Base-by-base conservation (phyloP, 306 rosid species). In the apple (Malus domestica) region DNA sequence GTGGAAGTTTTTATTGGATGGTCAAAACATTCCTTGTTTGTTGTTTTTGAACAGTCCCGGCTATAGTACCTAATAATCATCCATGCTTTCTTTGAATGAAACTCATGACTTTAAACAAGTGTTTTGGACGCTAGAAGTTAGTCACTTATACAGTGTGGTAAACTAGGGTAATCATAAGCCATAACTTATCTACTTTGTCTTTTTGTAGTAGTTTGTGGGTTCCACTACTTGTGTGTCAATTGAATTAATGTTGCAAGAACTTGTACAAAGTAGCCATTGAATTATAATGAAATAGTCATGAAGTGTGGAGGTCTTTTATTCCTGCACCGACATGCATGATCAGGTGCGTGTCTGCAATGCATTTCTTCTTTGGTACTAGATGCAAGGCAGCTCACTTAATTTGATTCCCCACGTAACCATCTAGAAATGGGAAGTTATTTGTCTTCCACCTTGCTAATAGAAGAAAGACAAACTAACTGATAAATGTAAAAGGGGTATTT, bases 101-200 rank as follows among this genome's bases (percentile, higher is more conserved):
- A 35, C 57, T 73, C n/a, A 57, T 72, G 64, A 52, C 4, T 76
- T 74, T 55, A 71, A 71, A 63, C 19, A 66, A 30, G 33, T 42
- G 5, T 72, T 1, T 72, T n/a, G 67, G 67, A 19, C 22, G 44
- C 51, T 2, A 52, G 78, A 77, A 30, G 62, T 42, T 42, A 29
- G 38, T 68, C 32, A 9, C 58, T 45, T 23, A 59, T 25, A 67
- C 60, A 44, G 61, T 33, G 63, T 59, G 44, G 58, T 49, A 18
- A 35, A 67, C 35, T 49, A 40, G 70, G 68, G 59, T 80, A 66
- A 77, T 80, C 33, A 35, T 71, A 58, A 70, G 54, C 60, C 65
- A 25, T 25, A 60, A 60, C 18, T 25, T 51, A 49, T 52, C 52
- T 49, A 15, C 55, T 15, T 5, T 49, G 20, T 49, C 55, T 16